These are phyloP conservation scores for Suillus cothurnatus DNA, from an alignment of 768 basidiomycete genomes.

Conservation along the genomic window DNA sequence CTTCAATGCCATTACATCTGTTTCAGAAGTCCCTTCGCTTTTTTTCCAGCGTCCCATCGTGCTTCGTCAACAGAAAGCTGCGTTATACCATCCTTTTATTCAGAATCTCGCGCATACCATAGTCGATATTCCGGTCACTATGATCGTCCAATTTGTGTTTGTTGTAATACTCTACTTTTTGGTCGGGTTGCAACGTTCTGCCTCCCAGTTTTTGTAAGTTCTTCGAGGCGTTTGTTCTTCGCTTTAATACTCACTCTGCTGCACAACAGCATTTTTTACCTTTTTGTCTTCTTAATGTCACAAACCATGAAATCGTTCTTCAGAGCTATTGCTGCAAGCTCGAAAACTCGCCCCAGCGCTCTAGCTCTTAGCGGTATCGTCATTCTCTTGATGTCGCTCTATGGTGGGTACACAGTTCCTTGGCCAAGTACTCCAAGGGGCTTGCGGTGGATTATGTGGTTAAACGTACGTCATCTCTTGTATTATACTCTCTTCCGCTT, in stretches of 20 bases:
- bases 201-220: conserved; percentile 68
- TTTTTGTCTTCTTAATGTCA: conserved; percentile 59
- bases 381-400: conserved; percentile 57
- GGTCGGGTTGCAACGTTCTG: conserved; percentile 54
- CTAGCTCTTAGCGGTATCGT: conserved; percentile 58
- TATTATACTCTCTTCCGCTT: not conserved
- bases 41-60: conserved; percentile 49
- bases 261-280: conserved; percentile 51
- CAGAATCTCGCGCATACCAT: conserved; percentile 49
- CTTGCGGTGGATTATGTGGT: conserved; percentile 65
- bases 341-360: conserved; percentile 59
- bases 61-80: conserved; percentile 44
- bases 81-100: conserved; percentile 53
- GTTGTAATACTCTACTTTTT: conserved; percentile 58
- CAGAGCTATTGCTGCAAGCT: conserved; percentile 62
- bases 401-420: conserved; percentile 36
- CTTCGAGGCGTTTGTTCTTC: not conserved
- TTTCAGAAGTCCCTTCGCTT: conserved; percentile 58
- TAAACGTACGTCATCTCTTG: conserved; percentile 45
- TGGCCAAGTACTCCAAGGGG: conserved; percentile 66
- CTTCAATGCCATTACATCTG: conserved; percentile 56
- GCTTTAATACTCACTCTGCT: not conserved
- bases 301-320: conserved; percentile 78
- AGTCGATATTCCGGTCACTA: conserved; percentile 47
- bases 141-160: conserved; percentile 37